phyloP scores from a whole-genome alignment of 306 rosid genomes.

The Quercus mongolica region DNA sequence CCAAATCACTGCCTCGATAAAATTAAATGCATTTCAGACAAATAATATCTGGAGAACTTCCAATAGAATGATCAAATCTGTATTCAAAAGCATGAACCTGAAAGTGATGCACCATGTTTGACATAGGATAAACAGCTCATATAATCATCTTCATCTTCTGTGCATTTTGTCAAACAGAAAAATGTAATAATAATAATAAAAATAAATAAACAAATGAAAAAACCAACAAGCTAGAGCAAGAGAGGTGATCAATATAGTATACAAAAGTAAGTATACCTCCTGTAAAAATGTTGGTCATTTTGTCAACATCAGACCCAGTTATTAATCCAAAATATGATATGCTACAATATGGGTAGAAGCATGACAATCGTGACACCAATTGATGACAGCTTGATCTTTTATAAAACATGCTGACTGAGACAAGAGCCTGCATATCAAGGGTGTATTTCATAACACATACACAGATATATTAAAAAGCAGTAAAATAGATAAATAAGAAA shows the following conservation, averaged over 20 bases:
- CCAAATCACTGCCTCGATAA: constrained; percentile 63
- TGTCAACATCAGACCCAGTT: constrained; percentile 52
- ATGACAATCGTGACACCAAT: constrained; percentile 48
- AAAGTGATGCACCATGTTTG: constrained; percentile 75
- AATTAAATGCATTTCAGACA: constrained; percentile 21
- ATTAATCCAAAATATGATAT: constrained; percentile 70
- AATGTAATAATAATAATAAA: neutral
- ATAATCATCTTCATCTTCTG: constrained; percentile 61
- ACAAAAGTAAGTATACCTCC: constrained; percentile 48
- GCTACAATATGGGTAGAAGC: constrained; percentile 63
- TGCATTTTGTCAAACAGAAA: constrained; percentile 2
- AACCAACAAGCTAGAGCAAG: constrained; percentile 12
- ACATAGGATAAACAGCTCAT: constrained; percentile 53
- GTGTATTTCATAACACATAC: constrained; percentile 13
- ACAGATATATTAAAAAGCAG: constrained; percentile 2
- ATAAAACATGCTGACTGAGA: constrained; percentile 49
- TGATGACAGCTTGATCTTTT: constrained; percentile 40
- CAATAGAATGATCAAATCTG: constrained; percentile 1
- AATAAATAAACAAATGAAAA: neutral
- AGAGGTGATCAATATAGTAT: constrained; percentile 4
- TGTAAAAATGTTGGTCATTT: constrained; percentile 37
- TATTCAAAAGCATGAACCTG: constrained; percentile 54
- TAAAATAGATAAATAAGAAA: neutral
- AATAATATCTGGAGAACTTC: neutral
- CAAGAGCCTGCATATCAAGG: constrained; percentile 59